Evolutionary conservation across 371 early-diverging fungal species (phyloP).

Genomic region (Syncephalastrum monosporum): DNA sequence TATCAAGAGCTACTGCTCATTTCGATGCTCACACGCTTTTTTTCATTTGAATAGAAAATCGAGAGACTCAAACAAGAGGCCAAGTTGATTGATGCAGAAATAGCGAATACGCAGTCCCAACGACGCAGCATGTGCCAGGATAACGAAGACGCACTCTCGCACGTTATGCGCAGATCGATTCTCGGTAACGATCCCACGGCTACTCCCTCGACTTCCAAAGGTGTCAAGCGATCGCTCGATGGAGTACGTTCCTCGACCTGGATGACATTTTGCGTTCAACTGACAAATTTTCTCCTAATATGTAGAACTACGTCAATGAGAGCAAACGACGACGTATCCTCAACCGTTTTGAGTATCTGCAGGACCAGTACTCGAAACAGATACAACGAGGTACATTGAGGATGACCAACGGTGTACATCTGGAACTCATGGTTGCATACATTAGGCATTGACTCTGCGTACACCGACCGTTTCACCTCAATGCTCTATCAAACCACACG

Average conservation of each 20-base stretch:
- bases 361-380: conserved; percentile 60
- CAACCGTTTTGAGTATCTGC: conserved; percentile 72
- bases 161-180: too few relatives aligned
- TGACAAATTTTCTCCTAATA: neutral
- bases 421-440: too few relatives aligned
- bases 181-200: too few relatives aligned
- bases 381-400: neutral
- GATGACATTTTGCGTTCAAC: neutral
- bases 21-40: neutral
- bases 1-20: neutral
- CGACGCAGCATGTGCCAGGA: neutral
- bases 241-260: neutral
- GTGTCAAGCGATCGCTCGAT: neutral
- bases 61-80: conserved; percentile 30
- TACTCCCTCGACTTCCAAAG: too few relatives aligned
- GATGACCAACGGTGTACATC: neutral
- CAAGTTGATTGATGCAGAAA: conserved; percentile 27
- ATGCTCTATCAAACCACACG: conserved; percentile 69
- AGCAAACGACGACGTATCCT: conserved; percentile 47
- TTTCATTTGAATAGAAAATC: conserved; percentile 21
- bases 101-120: neutral
- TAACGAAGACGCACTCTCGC: neutral
- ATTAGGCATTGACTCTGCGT: conserved; percentile 4
- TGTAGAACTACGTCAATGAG: conserved; percentile 7
- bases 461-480: conserved; percentile 52